Evolutionary conservation across 306 rosid genomes (phyloP), one percentile per base, ranked within the genome.

Genomic region (Trifolium fragiferum): DNA sequence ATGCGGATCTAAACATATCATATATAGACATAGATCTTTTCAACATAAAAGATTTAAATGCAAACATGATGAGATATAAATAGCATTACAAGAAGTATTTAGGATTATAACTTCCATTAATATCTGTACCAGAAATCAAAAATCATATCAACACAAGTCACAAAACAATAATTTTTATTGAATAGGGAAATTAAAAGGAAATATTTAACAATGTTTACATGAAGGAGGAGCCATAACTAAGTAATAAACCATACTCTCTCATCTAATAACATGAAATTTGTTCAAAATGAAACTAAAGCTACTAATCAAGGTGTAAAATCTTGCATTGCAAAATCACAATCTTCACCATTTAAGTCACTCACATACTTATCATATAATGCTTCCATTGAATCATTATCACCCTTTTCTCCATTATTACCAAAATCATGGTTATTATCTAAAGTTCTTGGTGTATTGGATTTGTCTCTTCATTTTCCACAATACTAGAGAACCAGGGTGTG

Each of bases 401-500:
- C 38, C 18, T 23, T 12, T 23, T 58, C 37, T 25, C 4, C n/a
- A 23, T 14, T 2, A 57, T 0, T 2, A 57, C 0, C 63, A 23
- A 1, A 25, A 57, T 4, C 63, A 27, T 12, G 4, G 23, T 14
- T 23, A 15, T 25, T 7, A 8, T 19, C 50, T 11, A 9, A 32
- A 51, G 0, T 3, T 32, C 1, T 10, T 50, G 41, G 6, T 14
- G n/a, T n/a, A 4, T 59, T 6, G 8, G 18, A 43, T 0, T 18
- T 6, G 12, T 55, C 47, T 62, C 73, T 40, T 21, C 66, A 32
- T 3, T 47, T 57, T 74, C 77, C 53, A 78, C 61, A 27, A 88
- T 63, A 74, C 85, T 88, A 4, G 82, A 83, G 57, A 80, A 68
- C 96, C 93, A 90, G 1, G 89, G 80, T 64, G 90, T 90, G 9